These are phyloP conservation scores for Aspergillus baeticus DNA, from an alignment of 495 filamentous ascomycete genomes.

Conservation along the genomic window DNA sequence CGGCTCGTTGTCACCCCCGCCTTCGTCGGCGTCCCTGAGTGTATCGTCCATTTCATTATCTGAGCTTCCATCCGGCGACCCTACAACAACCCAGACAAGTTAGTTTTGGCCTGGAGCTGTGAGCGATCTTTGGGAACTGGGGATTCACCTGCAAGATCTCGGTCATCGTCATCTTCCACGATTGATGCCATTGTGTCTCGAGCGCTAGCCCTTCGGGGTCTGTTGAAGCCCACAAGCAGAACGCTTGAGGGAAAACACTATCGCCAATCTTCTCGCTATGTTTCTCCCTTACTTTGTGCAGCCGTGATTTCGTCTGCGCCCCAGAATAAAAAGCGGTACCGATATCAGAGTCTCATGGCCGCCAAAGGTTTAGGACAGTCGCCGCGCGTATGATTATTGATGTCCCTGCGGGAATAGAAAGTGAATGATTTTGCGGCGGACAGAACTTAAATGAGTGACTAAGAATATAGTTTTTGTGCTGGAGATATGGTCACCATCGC, in stretches of 20 bases:
- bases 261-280: neutral
- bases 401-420: neutral
- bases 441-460: slow-evolving; percentile 10
- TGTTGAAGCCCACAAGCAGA: neutral
- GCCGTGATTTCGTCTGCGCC: slow-evolving; percentile 2
- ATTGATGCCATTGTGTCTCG: slow-evolving; percentile 29
- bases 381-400: neutral
- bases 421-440: neutral
- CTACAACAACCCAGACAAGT: slow-evolving; percentile 22
- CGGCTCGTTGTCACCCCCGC: slow-evolving; percentile 61
- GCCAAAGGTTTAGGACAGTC: neutral
- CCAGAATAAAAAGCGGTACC: neutral
- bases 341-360: slow-evolving; percentile 10
- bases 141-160: slow-evolving; percentile 50
- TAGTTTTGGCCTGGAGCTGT: neutral
- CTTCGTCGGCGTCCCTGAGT: slow-evolving; percentile 64
- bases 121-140: neutral
- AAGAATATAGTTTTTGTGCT: neutral
- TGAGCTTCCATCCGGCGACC: slow-evolving; percentile 63
- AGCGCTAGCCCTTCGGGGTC: neutral
- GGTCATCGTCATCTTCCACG: slow-evolving; percentile 56
- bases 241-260: neutral
- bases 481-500: neutral
- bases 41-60: slow-evolving; percentile 70
- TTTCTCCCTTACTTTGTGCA: neutral